phyloP scores from a whole-genome alignment of 306 rosid genomes.

The Purshia tridentata region DNA sequence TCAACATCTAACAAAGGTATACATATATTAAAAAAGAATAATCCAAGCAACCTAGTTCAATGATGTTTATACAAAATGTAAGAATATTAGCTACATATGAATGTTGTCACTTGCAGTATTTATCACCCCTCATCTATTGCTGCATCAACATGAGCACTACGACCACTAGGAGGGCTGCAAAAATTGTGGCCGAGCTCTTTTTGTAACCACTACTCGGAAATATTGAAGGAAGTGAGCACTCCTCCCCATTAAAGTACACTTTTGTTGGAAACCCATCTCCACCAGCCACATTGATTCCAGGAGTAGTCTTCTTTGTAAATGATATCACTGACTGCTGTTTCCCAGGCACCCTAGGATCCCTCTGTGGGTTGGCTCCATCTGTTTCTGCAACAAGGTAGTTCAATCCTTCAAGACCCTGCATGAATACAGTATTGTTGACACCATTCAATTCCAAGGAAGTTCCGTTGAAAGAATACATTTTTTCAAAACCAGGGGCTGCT shows the following conservation, averaged over 20 bases:
- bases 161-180: constrained; percentile 33
- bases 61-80: constrained; percentile 10
- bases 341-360: constrained; percentile 90
- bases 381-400: constrained; percentile 87
- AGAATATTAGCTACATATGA: not conserved
- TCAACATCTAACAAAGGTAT: not conserved
- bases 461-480: constrained; percentile 90
- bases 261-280: constrained; percentile 91
- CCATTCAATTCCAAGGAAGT: constrained; percentile 46
- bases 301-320: constrained; percentile 75
- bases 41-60: constrained; percentile 5
- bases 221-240: constrained; percentile 75
- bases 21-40: constrained; percentile 7
- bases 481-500: constrained; percentile 77
- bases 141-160: constrained; percentile 37
- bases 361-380: constrained; percentile 60
- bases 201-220: constrained; percentile 49
- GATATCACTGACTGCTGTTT: constrained; percentile 94
- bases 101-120: constrained; percentile 3
- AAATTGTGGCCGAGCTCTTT: constrained; percentile 30
- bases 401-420: constrained; percentile 72
- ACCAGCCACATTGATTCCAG: constrained; percentile 53
- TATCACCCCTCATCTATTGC: constrained; percentile 31
- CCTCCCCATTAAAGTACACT: constrained; percentile 93
- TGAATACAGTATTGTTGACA: constrained; percentile 61